Evolutionary conservation across 306 rosid species (phyloP), one percentile per base, ranked within the genome.

Genomic region (Quercus ilex): DNA sequence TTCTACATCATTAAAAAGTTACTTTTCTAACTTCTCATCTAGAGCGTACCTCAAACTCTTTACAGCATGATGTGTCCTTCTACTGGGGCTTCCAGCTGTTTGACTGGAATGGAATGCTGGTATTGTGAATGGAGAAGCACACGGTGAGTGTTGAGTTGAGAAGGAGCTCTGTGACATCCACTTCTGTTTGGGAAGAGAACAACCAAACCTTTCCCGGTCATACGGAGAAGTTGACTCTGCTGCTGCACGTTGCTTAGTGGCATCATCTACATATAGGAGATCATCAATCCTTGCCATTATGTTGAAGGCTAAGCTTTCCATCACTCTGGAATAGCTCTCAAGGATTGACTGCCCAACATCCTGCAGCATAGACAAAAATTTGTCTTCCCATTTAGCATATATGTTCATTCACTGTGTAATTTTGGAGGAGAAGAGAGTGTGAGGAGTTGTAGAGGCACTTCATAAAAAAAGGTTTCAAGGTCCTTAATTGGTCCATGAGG

Each of bases 261-360:
- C 87, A 59, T 84, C 88, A 1, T 86, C 88, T 9, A 84, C 80
- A 52, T 80, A 82, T 49, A 89, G 71, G 4, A 84, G 85, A 84
- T 89, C 88, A 74, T 89, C 92, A 35, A 86, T 86, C 85, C 88
- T 80, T 38, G 87, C 86, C 75, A 86, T 69, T 65, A 84, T 79
- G 76, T 86, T 80, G 84, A 80, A 89, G 79, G 90, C 86, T 78
- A 89, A 69, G 89, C 88, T 84, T 75, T 82, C 87, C 86, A 84
- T 76, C 81, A 82, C 89, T 74, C 89, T 80, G 4, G 89, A 88
- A 74, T 84, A 84, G 83, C 88, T 82, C 86, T 89, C 92, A 8
- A 84, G 84, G 75, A 86, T 79, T 49, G 89, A 85, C 25, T 80
- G 82, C 73, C 87, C 90, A 72, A 86, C 87, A 77, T 86, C 83